phyloP scores from a whole-genome alignment of 225 moss, liverwort and hornwort species.

The Bryoerythrophyllum caledonicum region DNA sequence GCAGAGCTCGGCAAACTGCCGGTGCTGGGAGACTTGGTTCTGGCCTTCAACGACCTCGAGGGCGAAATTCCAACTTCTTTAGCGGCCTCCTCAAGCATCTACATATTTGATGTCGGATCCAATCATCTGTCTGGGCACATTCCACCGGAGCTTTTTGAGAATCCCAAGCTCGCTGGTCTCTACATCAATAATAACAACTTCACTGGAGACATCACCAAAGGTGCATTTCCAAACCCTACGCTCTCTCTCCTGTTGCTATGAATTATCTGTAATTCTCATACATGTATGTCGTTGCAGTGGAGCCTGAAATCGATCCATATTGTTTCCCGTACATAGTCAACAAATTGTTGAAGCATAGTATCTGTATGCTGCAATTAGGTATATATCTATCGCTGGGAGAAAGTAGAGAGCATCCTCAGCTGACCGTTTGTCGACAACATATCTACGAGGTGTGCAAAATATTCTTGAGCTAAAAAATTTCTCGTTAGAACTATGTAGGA shows the following conservation, averaged over 20 bases:
- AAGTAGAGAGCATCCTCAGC: background rate
- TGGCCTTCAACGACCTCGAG: constrained; percentile 38
- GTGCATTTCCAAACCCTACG: constrained; percentile 16
- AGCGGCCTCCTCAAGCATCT: constrained; percentile 36
- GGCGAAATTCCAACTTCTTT: constrained; percentile 41
- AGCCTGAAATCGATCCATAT: background rate
- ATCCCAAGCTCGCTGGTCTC: constrained; percentile 36
- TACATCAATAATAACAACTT: constrained; percentile 50
- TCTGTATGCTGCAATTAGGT: background rate
- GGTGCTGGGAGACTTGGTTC: constrained; percentile 27
- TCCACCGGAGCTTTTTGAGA: constrained; percentile 38
- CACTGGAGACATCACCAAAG: constrained; percentile 52
- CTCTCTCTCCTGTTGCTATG: background rate
- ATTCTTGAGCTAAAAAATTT: background rate
- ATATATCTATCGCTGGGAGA: background rate
- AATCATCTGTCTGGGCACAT: constrained; percentile 44
- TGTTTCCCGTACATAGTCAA: background rate
- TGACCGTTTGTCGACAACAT: background rate
- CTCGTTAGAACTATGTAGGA: background rate
- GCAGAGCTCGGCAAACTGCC: constrained; percentile 36
- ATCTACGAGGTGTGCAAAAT: constrained; percentile 13
- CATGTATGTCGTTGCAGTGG: background rate
- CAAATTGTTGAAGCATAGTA: background rate
- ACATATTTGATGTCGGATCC: constrained; percentile 36
- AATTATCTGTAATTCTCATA: background rate